phyloP scores from a whole-genome alignment of 1,284 basidiomycete genomes.

The Bjerkandera adusta region DNA sequence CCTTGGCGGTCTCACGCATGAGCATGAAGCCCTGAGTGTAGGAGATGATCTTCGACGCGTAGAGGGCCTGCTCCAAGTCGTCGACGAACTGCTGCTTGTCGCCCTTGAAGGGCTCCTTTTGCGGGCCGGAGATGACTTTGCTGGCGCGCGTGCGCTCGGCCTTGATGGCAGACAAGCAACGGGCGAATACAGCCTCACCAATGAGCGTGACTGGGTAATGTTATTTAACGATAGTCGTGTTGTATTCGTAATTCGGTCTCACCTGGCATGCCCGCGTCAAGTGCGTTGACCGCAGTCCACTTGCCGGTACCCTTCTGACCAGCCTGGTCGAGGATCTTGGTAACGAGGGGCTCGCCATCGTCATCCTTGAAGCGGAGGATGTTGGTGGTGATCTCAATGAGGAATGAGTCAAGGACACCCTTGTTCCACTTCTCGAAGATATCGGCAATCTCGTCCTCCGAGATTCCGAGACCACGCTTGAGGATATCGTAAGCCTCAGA shows the following conservation, averaged over 20 bases:
- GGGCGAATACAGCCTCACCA: conserved; percentile 98
- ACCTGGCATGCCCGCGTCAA: conserved; percentile 93
- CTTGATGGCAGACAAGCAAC: conserved; percentile 97
- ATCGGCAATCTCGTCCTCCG: conserved; percentile 84
- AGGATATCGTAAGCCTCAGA: conserved; percentile 99
- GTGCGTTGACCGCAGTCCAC: conserved; percentile 98
- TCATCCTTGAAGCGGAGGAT: conserved; percentile 97
- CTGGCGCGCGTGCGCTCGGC: conserved; percentile 94
- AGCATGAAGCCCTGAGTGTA: conserved; percentile 99
- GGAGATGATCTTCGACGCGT: conserved; percentile 99
- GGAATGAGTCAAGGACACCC: conserved; percentile 98
- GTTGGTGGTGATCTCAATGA: conserved; percentile 97
- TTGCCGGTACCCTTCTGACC: conserved; percentile 99
- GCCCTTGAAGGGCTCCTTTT: conserved; percentile 91
- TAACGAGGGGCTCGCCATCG: conserved; percentile 88
- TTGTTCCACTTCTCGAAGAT: conserved; percentile 96
- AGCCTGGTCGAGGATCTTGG: conserved; percentile 94
- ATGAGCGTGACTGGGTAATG: conserved; percentile 84
- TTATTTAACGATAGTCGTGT: not conserved
- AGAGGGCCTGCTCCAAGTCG: conserved; percentile 98
- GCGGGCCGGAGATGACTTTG: conserved; percentile 88
- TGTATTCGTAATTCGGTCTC: conserved; percentile 20
- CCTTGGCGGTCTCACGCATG: conserved; percentile 97
- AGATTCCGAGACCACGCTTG: conserved; percentile 89
- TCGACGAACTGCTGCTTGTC: conserved; percentile 99